Evolutionary conservation across 2,329 filamentous ascomycete species (phyloP), one percentile per base, ranked within the genome.

Genomic region (Furcasterigmium furcatum): DNA sequence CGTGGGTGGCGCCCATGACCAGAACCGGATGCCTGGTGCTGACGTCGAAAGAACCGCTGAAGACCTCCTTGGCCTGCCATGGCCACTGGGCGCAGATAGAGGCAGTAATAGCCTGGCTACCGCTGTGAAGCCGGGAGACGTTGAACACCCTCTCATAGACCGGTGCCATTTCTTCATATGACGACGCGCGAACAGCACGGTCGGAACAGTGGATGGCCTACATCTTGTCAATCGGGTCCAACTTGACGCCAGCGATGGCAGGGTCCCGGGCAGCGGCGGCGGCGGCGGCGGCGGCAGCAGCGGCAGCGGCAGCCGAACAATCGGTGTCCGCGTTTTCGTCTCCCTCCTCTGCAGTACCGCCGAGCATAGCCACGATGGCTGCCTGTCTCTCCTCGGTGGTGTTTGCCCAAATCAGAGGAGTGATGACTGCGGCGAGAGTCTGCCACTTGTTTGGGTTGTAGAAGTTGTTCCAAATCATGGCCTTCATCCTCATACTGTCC

Each of bases 21-120:
- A 73, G 52, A 2, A 71, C 41, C 0, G 64, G 61, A 14, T 61
- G 61, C 41, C 51, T 58, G 0, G 64, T 62, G 43, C 57, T 59
- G 30, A 59, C 59, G 13, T 46, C 45, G 39, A 68, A 67, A 36
- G 60, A 56, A 1, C 58, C 62, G 2, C 45, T 52, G 40, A 64
- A 67, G 13, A 57, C 53, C 51, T 69, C 67, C 38, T 62, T 65
- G 12, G 68, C 61, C 5, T 60, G 55, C 9, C 68, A 47, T 18
- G 52, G 56, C 70, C 68, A 73, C 49, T 63, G 62, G 1, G 60
- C 61, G 51, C 70, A 73, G 1, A 44, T 38, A 38, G 63, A 50
- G 18, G 51, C 41, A 4, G 52, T 4, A 9, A 3, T 3, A 0
- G 52, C 47, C 25, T 46, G 47, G 2, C 45, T 13, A 12, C 61